These are phyloP conservation scores for Tulasnella sp. DNA, from an alignment of 768 basidiomycete species.

Conservation along the genomic window DNA sequence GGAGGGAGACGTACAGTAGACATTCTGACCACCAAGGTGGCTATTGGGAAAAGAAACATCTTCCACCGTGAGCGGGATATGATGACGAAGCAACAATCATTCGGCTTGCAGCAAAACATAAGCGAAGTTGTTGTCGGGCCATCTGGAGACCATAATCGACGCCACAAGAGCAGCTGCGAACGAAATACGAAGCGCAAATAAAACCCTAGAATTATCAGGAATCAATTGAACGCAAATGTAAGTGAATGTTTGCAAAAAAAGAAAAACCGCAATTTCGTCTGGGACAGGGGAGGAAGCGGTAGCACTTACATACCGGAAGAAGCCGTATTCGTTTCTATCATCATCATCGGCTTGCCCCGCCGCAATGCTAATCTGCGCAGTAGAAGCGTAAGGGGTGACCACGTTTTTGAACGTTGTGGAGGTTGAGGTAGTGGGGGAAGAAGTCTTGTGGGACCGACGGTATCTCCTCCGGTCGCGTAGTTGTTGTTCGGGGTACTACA, in stretches of 20 bases:
- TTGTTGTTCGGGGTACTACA: constrained; percentile 21
- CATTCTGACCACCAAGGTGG: constrained; percentile 12
- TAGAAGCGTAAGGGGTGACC: constrained; percentile 3
- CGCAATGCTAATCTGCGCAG: constrained; percentile 23
- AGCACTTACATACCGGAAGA: constrained; percentile 39
- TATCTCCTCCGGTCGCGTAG: not conserved
- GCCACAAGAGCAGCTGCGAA: constrained; percentile 47
- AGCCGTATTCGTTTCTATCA: constrained; percentile 61
- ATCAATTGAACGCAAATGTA: constrained; percentile 35
- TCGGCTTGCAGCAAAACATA: not conserved
- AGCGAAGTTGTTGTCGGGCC: constrained; percentile 14
- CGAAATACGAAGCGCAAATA: constrained; percentile 41
- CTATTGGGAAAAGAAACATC: not conserved
- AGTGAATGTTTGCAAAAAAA: not conserved
- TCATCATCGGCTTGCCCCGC: constrained; percentile 42
- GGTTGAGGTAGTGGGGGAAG: constrained; percentile 17
- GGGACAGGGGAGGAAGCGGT: not conserved
- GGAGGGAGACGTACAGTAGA: not conserved
- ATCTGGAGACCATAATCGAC: constrained; percentile 40
- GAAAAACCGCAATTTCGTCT: no score
- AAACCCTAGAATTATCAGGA: constrained; percentile 34
- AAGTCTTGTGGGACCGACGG: constrained; percentile 3
- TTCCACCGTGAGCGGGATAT: constrained; percentile 4
- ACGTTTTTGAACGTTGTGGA: not conserved
- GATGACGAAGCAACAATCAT: constrained; percentile 16